Evolutionary conservation across 805 yeast species (phyloP), one percentile per base, ranked within the genome.

Genomic region (Kluyveromyces dobzhanskii): DNA sequence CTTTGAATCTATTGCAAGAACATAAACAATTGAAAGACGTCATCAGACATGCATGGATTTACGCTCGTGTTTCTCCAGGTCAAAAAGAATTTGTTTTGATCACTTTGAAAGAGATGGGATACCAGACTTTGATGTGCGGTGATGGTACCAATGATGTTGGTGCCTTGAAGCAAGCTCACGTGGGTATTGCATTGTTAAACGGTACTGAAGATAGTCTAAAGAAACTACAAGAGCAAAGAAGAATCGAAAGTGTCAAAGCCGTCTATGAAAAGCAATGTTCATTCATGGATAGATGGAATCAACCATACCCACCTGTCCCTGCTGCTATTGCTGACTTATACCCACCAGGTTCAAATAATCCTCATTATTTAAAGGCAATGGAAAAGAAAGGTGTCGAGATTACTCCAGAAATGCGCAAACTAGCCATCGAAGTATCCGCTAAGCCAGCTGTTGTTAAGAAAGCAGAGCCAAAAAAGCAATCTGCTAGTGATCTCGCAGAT

Each of bases 91-190:
- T 82, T 49, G 79, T 92, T 51, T 70, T 92, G 54, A 80, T 78
- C 45, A 75, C 87, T 28, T 75, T 85, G 60, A 92, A 90, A 62
- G 80, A 77, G 45, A 73, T 85, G 59, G 96, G 96, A 18, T 92
- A 90, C 65, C 82, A 77, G 56, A 92, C 97, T 17, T 73, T 92
- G 53, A 92, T 92, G 98, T 92, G 98, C 66, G 98, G 98, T 71
- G 98, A 92, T 66, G 98, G 98, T 65, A 92, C 98, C n/a, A 92
- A 92, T 59, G 98, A 92, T 70, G 98, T 92, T 37, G 98, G 98
- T 64, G 98, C 98, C 39, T 75, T 92, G 65, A 92, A 92, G 63
- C 97, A 92, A 68, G 97, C 98, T 2, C 95, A 92, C 57, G 82
- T 92, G 56, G 98, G 98, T 70, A 85, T 92, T 59, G 98, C 98